A percentile compares a stretch with the other conserved stretches of the same genome.
phyloP scores from a whole-genome alignment of 73 alveolate genomes.

The Symbiodinium natans region DNA sequence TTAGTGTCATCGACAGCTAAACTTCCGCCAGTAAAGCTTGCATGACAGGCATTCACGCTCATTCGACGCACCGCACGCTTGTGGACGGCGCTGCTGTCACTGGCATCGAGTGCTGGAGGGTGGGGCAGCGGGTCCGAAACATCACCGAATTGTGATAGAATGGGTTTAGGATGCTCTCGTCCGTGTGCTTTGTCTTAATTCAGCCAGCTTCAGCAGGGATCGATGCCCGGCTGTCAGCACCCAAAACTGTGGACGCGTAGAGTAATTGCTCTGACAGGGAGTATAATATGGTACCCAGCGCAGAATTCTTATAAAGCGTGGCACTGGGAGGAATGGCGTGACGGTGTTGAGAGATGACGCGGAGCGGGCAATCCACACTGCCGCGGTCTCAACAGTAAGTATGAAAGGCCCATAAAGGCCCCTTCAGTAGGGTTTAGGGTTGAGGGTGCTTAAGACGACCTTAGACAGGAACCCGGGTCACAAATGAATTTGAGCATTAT shows the following conservation, averaged over 20 bases:
- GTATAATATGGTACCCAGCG: too few species aligned
- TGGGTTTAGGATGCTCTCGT: too few species aligned
- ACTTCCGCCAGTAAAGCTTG: background rate
- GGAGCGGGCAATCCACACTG: constrained; percentile 81
- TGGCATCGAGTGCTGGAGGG: constrained; percentile 91
- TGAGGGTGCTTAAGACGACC: background rate
- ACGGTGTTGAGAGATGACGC: constrained; percentile 46
- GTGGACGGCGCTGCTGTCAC: constrained; percentile 69
- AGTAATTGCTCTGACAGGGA: too few species aligned
- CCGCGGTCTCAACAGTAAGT: background rate
- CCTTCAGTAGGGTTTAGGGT: too few species aligned
- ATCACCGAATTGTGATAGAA: too few species aligned
- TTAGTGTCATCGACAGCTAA: too few species aligned
- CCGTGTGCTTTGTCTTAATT: too few species aligned
- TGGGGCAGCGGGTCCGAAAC: background rate
- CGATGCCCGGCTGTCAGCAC: too few species aligned
- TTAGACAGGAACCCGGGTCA: background rate
- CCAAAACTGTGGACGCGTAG: too few species aligned
- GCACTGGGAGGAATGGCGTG: constrained; percentile 83
- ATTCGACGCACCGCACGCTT: constrained; percentile 82
- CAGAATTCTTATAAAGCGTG: too few species aligned
- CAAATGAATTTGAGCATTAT: background rate
- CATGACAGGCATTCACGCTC: constrained; percentile 39
- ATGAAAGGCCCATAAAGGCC: background rate
- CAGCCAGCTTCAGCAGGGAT: too few species aligned